Evolutionary conservation across 1,284 basidiomycete species (phyloP).

Genomic region (Malassezia dermatis): DNA sequence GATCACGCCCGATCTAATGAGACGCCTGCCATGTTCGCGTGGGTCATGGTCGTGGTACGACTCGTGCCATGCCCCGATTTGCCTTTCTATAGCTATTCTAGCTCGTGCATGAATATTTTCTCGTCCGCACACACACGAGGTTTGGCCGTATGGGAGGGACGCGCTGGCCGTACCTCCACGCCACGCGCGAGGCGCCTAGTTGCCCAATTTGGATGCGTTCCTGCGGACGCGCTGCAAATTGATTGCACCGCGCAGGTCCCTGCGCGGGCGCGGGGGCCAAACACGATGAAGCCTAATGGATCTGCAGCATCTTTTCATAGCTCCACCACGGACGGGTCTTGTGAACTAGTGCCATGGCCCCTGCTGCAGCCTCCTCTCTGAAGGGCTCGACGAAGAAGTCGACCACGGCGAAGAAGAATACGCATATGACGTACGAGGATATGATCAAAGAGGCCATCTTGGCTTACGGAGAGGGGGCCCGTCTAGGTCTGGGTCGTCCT

Average conservation of each 20-base stretch:
- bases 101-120: not conserved
- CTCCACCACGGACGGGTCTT: not conserved
- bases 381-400: not conserved
- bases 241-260: not conserved
- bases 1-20: not conserved
- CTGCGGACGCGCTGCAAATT: not conserved
- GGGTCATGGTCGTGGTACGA: too few species aligned
- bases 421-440: constrained; percentile 31
- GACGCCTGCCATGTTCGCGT: too few species aligned
- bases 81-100: not conserved
- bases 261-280: not conserved
- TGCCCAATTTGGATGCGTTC: not conserved
- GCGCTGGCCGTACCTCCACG: too few species aligned
- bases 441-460: constrained; percentile 63
- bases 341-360: not conserved
- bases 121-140: not conserved
- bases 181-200: not conserved
- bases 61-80: too few species aligned
- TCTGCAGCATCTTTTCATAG: not conserved
- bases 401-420: constrained; percentile 8
- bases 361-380: not conserved
- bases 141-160: too few species aligned
- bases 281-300: not conserved
- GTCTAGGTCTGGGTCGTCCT: constrained; percentile 74
- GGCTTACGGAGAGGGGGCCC: constrained; percentile 64